A percentile compares a stretch with the other conserved stretches of the same genome.
Evolutionary conservation across 2,329 filamentous ascomycete species (phyloP).

Genomic region (Ophidiomyces ophidiicola): DNA sequence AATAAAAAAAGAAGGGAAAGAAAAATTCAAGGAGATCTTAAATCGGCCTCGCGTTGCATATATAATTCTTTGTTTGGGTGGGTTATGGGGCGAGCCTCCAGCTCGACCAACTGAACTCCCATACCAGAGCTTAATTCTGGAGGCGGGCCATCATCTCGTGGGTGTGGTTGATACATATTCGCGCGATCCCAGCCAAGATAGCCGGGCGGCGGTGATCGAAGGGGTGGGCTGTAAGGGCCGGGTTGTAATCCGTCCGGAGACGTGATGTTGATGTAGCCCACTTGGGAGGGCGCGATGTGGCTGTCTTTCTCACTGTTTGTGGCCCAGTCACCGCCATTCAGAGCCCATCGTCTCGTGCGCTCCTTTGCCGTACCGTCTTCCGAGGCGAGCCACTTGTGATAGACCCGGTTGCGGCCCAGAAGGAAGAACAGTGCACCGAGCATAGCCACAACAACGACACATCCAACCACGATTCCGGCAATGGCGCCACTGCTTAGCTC

Average conservation of each 20-base stretch:
- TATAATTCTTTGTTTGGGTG: neutral
- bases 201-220: neutral
- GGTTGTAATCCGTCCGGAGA: slow-evolving; percentile 9
- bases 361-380: slow-evolving; percentile 22
- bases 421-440: slow-evolving; percentile 34
- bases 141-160: neutral
- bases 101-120: slow-evolving; percentile 7
- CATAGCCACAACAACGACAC: slow-evolving; percentile 36
- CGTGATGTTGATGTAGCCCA: slow-evolving; percentile 15
- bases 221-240: slow-evolving; percentile 1
- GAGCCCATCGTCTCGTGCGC: slow-evolving; percentile 25
- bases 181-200: slow-evolving; percentile 6
- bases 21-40: too few species aligned
- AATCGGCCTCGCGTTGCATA: too few species aligned
- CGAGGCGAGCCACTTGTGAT: slow-evolving; percentile 26
- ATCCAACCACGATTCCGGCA: slow-evolving; percentile 48
- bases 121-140: slow-evolving; percentile 7
- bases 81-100: slow-evolving; percentile 1
- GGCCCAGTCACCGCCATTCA: slow-evolving; percentile 18
- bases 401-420: slow-evolving; percentile 27
- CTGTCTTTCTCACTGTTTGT: slow-evolving; percentile 9
- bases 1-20: neutral
- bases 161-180: neutral
- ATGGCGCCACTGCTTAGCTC: slow-evolving; percentile 41
- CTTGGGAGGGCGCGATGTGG: slow-evolving; percentile 7